These are phyloP conservation scores for Cercophora newfieldiana DNA, from an alignment of 495 filamentous ascomycete genomes.

Conservation along the genomic window DNA sequence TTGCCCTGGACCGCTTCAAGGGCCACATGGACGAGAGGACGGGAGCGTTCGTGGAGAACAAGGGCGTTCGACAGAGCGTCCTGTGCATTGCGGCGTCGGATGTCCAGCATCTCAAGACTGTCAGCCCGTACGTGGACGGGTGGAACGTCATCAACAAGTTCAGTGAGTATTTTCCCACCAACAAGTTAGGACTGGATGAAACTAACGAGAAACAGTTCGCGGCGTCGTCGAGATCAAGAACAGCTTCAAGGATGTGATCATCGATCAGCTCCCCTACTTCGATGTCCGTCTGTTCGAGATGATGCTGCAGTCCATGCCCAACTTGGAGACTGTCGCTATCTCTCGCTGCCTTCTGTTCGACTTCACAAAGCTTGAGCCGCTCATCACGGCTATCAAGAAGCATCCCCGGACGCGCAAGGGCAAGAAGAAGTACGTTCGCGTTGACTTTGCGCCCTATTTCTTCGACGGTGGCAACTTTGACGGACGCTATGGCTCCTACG, in stretches of 20 bases:
- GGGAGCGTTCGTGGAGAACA: neutral
- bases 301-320: conserved; percentile 28
- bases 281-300: conserved; percentile 17
- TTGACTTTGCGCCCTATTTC: conserved; percentile 30
- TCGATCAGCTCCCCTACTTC: conserved; percentile 28
- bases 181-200: neutral
- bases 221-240: neutral
- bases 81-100: conserved; percentile 17
- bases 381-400: conserved; percentile 19
- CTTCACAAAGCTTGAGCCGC: conserved; percentile 21
- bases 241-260: conserved; percentile 23
- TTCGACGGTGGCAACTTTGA: conserved; percentile 22
- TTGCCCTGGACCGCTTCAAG: neutral
- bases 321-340: conserved; percentile 26
- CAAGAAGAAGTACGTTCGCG: conserved; percentile 5
- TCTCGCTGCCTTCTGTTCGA: conserved; percentile 28
- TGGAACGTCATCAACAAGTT: conserved; percentile 13
- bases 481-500: conserved; percentile 21
- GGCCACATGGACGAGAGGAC: neutral
- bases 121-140: conserved; percentile 16
- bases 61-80: conserved; percentile 14
- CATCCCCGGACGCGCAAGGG: conserved; percentile 1
- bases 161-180: neutral
- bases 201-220: neutral
- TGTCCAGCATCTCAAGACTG: neutral